A percentile compares a stretch with the other conserved stretches of the same genome.
These are phyloP conservation scores for Paramecium biaurelia DNA, from an alignment of 73 alveolate genomes.

Conservation along the genomic window DNA sequence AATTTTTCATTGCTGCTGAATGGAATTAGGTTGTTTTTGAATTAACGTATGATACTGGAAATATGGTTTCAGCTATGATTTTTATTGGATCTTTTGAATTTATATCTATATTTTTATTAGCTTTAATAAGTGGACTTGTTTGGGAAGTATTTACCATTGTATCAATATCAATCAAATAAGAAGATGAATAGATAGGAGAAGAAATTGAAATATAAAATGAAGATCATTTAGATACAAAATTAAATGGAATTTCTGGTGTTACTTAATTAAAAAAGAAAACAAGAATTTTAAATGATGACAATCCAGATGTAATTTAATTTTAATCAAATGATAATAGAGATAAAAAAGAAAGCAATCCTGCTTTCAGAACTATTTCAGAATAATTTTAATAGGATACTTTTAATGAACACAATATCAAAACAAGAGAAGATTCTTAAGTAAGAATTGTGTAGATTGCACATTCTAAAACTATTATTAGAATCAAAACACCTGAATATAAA, in stretches of 20 bases:
- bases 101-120: constrained; percentile 45
- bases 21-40: constrained; percentile 50
- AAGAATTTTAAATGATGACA: constrained; percentile 4
- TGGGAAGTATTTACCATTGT: constrained; percentile 65
- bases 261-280: constrained; percentile 12
- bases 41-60: not conserved
- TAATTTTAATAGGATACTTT: not conserved
- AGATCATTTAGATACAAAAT: not conserved
- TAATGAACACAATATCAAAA: not conserved
- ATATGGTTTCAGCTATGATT: constrained; percentile 33
- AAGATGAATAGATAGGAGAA: not conserved
- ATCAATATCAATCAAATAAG: not conserved
- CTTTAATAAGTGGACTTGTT: constrained; percentile 60
- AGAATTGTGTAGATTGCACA: not conserved
- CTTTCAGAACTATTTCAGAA: not conserved
- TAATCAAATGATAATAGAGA: constrained; percentile 1
- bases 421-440: not conserved
- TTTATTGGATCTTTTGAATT: constrained; percentile 49
- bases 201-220: not conserved
- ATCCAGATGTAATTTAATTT: constrained; percentile 8
- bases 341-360: not conserved
- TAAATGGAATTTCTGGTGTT: not conserved
- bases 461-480: not conserved
- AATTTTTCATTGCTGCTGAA: constrained; percentile 46
- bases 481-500: not conserved